Evolutionary conservation across 106 monocot genomes (phyloP).

Genomic region (Apostasia ramifera): DNA sequence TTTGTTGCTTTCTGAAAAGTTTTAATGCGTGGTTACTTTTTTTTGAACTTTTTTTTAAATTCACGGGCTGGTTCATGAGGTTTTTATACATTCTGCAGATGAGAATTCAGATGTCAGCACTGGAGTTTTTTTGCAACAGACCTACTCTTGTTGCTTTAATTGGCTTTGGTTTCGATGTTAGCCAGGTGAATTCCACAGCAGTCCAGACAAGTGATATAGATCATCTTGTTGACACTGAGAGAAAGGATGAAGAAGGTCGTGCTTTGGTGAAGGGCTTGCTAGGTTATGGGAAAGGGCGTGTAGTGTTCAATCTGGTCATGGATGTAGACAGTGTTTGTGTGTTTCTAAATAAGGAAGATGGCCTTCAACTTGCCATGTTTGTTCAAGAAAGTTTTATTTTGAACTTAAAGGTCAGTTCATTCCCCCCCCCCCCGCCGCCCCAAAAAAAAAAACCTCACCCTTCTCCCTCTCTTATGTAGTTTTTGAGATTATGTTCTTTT

Average conservation of each 20-base stretch:
- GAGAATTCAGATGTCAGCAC: slow-evolving; percentile 77
- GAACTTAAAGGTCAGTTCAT: slow-evolving; percentile 64
- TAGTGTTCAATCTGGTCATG: slow-evolving; percentile 81
- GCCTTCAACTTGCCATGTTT: slow-evolving; percentile 85
- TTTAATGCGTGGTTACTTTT: neutral
- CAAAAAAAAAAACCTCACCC: no score
- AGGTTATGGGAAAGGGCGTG: slow-evolving; percentile 77
- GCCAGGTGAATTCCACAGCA: slow-evolving; percentile 36
- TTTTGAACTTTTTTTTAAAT: neutral
- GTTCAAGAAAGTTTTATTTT: slow-evolving; percentile 91
- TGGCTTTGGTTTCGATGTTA: slow-evolving; percentile 70
- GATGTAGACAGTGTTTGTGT: slow-evolving; percentile 79
- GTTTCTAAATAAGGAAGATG: slow-evolving; percentile 94
- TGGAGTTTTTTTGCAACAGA: slow-evolving; percentile 89
- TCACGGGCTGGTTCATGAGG: neutral
- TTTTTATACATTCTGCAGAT: slow-evolving; percentile 48
- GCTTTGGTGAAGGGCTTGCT: slow-evolving; percentile 73
- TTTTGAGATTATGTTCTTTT: neutral
- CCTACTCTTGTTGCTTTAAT: slow-evolving; percentile 87
- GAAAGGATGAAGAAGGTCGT: slow-evolving; percentile 40
- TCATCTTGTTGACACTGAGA: slow-evolving; percentile 19
- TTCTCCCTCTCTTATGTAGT: neutral
- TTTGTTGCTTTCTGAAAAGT: neutral
- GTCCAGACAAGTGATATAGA: slow-evolving; percentile 16
- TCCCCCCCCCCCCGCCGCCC: neutral